Evolutionary conservation across 768 basidiomycete genomes (phyloP), one percentile per base, ranked within the genome.

Genomic region (Naematelia encephala): DNA sequence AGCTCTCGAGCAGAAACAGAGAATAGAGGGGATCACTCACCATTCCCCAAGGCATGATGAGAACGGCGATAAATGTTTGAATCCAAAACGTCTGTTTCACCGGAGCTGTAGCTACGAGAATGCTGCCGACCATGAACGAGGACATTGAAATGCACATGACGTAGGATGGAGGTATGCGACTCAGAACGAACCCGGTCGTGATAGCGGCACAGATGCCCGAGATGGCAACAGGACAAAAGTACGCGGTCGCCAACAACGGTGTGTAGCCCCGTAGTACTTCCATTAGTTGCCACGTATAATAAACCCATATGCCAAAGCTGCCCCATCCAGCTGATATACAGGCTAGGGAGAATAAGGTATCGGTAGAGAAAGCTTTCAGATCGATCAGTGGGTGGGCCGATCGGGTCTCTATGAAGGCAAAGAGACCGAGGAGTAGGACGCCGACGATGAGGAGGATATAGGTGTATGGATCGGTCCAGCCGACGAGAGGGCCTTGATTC

Each of bases 401-500:
- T 5, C 48, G 48, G 22, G 22, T 27, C 22, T 50, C 22, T 27
- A 50, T 22, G 19, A 19, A 50, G 5, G 16, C 22, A 25, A 10
- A 22, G 19, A 50, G 48, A 26, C 19, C 48, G 3, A 50, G n/a
- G 3, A 27, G 48, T 16, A 50, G 27, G 34, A 39, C 34, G 34
- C 34, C 34, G 16, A 39, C 8, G 27, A 27, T 23, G 22, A 50
- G 27, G 19, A 50, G 11, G 48, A 50, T 14, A 14, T 23, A 50
- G 48, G 48, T 50, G 48, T 23, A 27, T 27, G 48, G 48, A 14
- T 14, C 14, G 10, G 48, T 27, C 48, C 48, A 50, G 22, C 48
- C 48, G 48, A 27, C 48, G 22, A 50, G 48, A 16, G 48, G 48
- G 27, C 48, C 48, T 14, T 50, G 48, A 23, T 50, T 50, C 48